Evolutionary conservation across 345 rosid species (phyloP), one percentile per base, ranked within the genome.

Genomic region (Arabidopsis suecica): DNA sequence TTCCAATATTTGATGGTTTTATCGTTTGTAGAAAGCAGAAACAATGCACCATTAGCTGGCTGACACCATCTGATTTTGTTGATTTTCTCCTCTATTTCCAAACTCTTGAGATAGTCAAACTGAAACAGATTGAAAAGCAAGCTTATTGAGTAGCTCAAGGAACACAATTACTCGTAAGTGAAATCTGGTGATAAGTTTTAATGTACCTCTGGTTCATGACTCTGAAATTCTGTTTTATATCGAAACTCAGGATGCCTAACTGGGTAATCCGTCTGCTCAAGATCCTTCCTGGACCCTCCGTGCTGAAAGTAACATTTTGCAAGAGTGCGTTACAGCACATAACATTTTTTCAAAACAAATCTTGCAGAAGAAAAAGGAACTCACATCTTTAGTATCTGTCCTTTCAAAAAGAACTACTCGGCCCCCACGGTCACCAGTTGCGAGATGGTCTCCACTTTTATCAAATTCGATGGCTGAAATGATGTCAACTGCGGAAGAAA

Each of bases 21-120:
- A 79, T 96, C 99, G 80, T 96, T 96, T 58, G 99, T 91, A 49
- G 99, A 96, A 61, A 96, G 86, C 66, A 96, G 99, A 83, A 89
- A 96, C 64, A 93, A 82, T 60, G 97, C 93, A 78, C 97, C 86
- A 55, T 86, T 93, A 61, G 97, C 91, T 57, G 88, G 84, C 80
- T 93, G 97, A 81, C 98, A 96, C 99, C 99, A 96, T 81, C 97
- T 86, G 82, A 96, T 96, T 86, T 96, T 96, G 88, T 93, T 96
- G 71, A 96, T 93, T 88, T 96, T 96, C 84, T 96, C 99, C 86
- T 96, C 99, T 82, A 96, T 96, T 80, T 96, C 99, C 96, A 96
- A 91, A 78, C 99, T 96, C 88, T 96, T 96, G 71, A 96, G 93
- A 85, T 96, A 96, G 85, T 96, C 99, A 86, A 96, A 96, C 99